Evolutionary conservation across 139 green algal species (phyloP).

Genomic region (Chlamydomonas sphaeroides): DNA sequence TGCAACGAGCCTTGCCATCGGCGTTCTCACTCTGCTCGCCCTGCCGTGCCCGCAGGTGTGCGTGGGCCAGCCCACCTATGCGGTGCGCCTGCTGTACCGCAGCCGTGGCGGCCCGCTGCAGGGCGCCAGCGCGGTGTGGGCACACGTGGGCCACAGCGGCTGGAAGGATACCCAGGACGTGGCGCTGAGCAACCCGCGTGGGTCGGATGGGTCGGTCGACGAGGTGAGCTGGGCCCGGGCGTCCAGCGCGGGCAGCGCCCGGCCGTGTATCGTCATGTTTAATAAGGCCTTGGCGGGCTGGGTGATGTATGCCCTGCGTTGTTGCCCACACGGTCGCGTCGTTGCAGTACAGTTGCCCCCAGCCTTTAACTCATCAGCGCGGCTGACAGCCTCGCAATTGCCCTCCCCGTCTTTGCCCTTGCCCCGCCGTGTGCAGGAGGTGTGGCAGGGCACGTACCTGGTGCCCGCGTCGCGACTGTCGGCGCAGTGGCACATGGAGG

Average conservation of each 20-base stretch:
- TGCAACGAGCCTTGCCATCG: too few relatives aligned
- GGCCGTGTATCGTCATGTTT: too few relatives aligned
- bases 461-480: constrained; percentile 2
- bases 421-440: background rate
- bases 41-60: background rate
- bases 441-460: constrained; percentile 39
- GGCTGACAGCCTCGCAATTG: background rate
- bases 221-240: too few relatives aligned
- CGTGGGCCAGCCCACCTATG: constrained; percentile 8
- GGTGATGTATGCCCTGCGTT: too few relatives aligned
- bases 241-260: too few relatives aligned
- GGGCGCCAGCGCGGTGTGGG: constrained; percentile 13
- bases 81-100: constrained; percentile 31
- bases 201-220: too few relatives aligned
- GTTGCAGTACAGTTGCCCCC: too few relatives aligned
- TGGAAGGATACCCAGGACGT: constrained; percentile 33
- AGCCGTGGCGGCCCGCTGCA: background rate
- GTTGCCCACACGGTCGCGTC: too few relatives aligned
- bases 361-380: too few relatives aligned
- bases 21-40: too few relatives aligned
- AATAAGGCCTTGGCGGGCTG: background rate
- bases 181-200: background rate
- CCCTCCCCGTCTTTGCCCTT: background rate
- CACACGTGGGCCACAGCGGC: constrained; percentile 36
- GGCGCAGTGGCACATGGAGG: constrained; percentile 29